phyloP scores from a whole-genome alignment of 192 early-diverging fungal genomes.

The Backusella luteola region DNA sequence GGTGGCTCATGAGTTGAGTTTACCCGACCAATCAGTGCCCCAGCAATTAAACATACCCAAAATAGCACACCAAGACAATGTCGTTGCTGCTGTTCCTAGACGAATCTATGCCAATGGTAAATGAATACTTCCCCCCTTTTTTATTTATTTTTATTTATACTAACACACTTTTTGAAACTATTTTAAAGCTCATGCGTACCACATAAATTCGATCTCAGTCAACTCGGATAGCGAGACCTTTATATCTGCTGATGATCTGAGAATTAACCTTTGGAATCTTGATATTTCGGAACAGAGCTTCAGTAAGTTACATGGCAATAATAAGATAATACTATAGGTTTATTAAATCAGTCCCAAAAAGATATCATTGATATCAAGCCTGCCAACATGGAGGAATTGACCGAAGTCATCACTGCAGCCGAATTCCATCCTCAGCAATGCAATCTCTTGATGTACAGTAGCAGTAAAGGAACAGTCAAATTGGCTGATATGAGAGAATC shows the following conservation, averaged over 20 bases:
- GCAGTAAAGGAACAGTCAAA: constrained; percentile 97
- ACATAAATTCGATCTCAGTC: constrained; percentile 94
- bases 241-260: constrained; percentile 85
- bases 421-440: constrained; percentile 97
- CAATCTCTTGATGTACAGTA: constrained; percentile 97
- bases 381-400: constrained; percentile 98
- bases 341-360: too few species aligned
- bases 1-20: constrained; percentile 81
- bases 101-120: constrained; percentile 80
- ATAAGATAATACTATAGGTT: background rate
- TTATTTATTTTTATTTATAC: background rate
- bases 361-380: constrained; percentile 99
- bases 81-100: constrained; percentile 80
- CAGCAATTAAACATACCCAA: constrained; percentile 68
- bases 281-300: constrained; percentile 88
- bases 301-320: constrained; percentile 34
- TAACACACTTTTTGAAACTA: background rate
- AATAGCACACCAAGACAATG: constrained; percentile 80
- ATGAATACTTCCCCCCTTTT: background rate
- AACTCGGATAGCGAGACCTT: constrained; percentile 92
- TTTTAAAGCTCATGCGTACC: constrained; percentile 83
- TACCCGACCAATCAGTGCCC: constrained; percentile 56
- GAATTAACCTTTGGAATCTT: constrained; percentile 93
- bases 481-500: constrained; percentile 94
- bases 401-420: constrained; percentile 97